These are phyloP conservation scores for Triticum timopheevii DNA, from an alignment of 176 grass and related monocot genomes.

Conservation along the genomic window DNA sequence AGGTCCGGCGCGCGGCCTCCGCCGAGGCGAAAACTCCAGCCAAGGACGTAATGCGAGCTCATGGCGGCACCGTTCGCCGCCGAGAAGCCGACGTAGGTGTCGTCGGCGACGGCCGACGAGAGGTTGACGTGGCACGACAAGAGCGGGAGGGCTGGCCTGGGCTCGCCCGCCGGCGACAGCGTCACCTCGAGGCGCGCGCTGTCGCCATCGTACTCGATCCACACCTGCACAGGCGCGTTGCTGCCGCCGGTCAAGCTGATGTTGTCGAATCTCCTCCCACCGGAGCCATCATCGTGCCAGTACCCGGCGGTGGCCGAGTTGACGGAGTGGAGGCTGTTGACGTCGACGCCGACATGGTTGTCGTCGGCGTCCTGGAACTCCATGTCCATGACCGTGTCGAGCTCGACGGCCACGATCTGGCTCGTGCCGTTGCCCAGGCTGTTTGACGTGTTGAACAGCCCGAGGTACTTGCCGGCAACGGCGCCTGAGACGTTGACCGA, in stretches of 20 bases:
- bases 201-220: conserved; percentile 59
- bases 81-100: conserved; percentile 64
- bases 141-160: conserved; percentile 38
- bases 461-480: conserved; percentile 43
- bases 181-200: conserved; percentile 45
- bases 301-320: neutral
- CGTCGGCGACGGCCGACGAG: conserved; percentile 25
- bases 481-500: conserved; percentile 14
- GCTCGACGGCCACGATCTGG: conserved; percentile 60
- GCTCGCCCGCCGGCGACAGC: neutral
- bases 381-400: conserved; percentile 48
- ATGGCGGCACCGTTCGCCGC: conserved; percentile 55
- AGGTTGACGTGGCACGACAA: conserved; percentile 35
- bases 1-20: conserved; percentile 40
- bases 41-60: conserved; percentile 62
- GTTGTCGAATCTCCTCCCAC: too few relatives aligned
- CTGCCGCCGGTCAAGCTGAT: conserved; percentile 29
- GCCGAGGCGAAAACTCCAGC: conserved; percentile 69
- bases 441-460: conserved; percentile 46
- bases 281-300: neutral
- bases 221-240: conserved; percentile 39
- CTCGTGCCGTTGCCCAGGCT: neutral
- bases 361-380: conserved; percentile 47
- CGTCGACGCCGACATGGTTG: conserved; percentile 70
- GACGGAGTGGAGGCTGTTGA: conserved; percentile 34